phyloP scores from a whole-genome alignment of 2,329 filamentous ascomycete species.

The Verticillium albo-atrum region DNA sequence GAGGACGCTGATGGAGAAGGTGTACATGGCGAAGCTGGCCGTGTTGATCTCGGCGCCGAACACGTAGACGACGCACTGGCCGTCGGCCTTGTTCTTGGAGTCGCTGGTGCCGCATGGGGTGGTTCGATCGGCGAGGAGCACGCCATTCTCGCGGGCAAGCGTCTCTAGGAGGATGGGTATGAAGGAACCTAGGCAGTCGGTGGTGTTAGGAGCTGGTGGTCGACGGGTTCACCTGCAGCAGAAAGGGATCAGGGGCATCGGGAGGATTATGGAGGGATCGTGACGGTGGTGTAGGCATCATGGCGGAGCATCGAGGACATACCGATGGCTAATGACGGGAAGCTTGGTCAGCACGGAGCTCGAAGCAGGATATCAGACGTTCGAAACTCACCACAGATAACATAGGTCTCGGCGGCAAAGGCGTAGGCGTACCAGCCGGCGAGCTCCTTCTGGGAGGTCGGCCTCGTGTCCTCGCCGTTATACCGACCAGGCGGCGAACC shows the following conservation, averaged over 20 bases:
- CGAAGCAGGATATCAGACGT: background rate
- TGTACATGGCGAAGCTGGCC: conserved; percentile 97
- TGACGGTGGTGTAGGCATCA: background rate
- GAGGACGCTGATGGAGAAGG: conserved; percentile 87
- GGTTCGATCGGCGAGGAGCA: conserved; percentile 71
- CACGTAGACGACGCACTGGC: conserved; percentile 78
- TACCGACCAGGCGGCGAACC: conserved; percentile 48
- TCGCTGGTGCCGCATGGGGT: conserved; percentile 69
- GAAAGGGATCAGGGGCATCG: background rate
- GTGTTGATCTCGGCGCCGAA: conserved; percentile 88
- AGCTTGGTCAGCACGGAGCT: background rate
- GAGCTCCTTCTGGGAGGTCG: conserved; percentile 83
- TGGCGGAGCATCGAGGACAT: too few species aligned
- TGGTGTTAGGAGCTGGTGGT: too few species aligned
- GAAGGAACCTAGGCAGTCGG: conserved; percentile 64
- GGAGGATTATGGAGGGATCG: background rate
- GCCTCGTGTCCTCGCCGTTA: conserved; percentile 79
- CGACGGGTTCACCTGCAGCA: too few species aligned
- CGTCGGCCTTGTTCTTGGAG: conserved; percentile 40
- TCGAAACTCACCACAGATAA: conserved; percentile 72
- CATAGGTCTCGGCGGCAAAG: conserved; percentile 94
- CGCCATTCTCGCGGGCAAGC: conserved; percentile 85
- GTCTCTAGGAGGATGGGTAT: conserved; percentile 95
- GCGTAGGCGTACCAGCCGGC: conserved; percentile 94
- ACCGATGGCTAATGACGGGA: conserved; percentile 22